Percentiles rank a stretch among this genome's conserved stretches.
Conservation (phyloP, 2,329 filamentous ascomycete genomes). For the Trichoderma sp. region DNA sequence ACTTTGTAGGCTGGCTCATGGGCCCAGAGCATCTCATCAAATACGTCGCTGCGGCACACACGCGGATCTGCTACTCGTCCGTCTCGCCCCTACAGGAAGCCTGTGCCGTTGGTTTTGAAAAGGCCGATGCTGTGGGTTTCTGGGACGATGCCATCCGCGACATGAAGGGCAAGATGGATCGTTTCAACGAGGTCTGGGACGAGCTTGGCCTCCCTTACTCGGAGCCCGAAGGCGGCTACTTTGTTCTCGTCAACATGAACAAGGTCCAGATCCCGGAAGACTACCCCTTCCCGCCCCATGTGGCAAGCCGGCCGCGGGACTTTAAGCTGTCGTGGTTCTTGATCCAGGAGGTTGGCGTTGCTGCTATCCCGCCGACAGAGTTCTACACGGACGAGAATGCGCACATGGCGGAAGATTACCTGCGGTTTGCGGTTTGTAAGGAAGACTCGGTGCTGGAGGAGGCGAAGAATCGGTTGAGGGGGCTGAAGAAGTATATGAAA, state of each 20-base stretch:
- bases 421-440: slow-evolving; percentile 96
- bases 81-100: slow-evolving; percentile 94
- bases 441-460: slow-evolving; percentile 78
- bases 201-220: slow-evolving; percentile 79
- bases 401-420: slow-evolving; percentile 84
- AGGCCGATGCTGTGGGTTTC: slow-evolving; percentile 80
- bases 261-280: slow-evolving; percentile 79
- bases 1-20: slow-evolving; percentile 71
- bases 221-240: slow-evolving; percentile 94
- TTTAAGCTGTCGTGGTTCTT: slow-evolving; percentile 96
- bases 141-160: slow-evolving; percentile 80
- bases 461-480: slow-evolving; percentile 71
- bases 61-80: slow-evolving; percentile 91
- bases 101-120: slow-evolving; percentile 87
- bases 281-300: slow-evolving; percentile 87
- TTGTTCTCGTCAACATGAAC: slow-evolving; percentile 89
- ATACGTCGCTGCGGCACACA: slow-evolving; percentile 89
- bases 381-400: slow-evolving; percentile 88
- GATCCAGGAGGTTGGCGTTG: slow-evolving; percentile 93
- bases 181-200: slow-evolving; percentile 78
- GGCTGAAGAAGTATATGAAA: slow-evolving; percentile 67
- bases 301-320: slow-evolving; percentile 80
- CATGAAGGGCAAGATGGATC: slow-evolving; percentile 85
- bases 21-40: slow-evolving; percentile 85
- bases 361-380: slow-evolving; percentile 93